These are phyloP conservation scores for Rutidosis leptorrhynchoides DNA, from an alignment of 129 eudicot species.

Conservation along the genomic window DNA sequence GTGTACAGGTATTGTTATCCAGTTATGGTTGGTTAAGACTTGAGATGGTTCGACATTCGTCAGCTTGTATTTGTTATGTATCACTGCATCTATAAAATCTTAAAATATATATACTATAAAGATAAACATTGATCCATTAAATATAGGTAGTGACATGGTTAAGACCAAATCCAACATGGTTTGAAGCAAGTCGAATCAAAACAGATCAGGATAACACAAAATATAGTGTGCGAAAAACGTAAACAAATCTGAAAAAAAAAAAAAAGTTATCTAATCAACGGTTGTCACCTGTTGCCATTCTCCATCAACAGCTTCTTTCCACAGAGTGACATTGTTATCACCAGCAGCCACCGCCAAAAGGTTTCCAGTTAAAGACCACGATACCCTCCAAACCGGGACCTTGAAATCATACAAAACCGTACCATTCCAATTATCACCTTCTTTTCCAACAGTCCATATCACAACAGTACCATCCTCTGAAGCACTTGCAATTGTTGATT, in stretches of 20 bases:
- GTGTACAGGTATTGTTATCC: not conserved
- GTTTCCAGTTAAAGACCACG: constrained; percentile 41
- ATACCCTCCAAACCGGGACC: constrained; percentile 43
- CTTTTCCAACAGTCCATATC: constrained; percentile 36
- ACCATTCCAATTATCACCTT: constrained; percentile 37
- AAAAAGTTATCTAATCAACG: constrained; percentile 26
- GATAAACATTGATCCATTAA: not conserved
- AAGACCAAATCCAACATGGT: constrained; percentile 3
- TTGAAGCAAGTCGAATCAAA: not conserved
- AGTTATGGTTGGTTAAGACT: not conserved
- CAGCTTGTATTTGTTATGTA: not conserved
- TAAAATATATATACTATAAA: not conserved
- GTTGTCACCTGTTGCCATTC: constrained; percentile 39
- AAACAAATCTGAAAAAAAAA: not conserved
- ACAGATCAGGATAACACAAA: constrained; percentile 1
- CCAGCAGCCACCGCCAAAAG: constrained; percentile 41
- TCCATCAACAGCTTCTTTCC: constrained; percentile 42
- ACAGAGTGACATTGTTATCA: constrained; percentile 39
- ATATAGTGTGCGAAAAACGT: not conserved
- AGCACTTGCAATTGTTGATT: constrained; percentile 34
- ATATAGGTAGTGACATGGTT: constrained; percentile 3
- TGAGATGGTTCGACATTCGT: not conserved
- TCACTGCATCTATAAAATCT: not conserved
- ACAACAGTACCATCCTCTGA: constrained; percentile 39
- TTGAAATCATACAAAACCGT: constrained; percentile 37